Percentiles rank a stretch among this genome's conserved stretches.
These are phyloP conservation scores for Thelonectria blattea DNA, from an alignment of 2,329 filamentous ascomycete genomes.

Conservation along the genomic window DNA sequence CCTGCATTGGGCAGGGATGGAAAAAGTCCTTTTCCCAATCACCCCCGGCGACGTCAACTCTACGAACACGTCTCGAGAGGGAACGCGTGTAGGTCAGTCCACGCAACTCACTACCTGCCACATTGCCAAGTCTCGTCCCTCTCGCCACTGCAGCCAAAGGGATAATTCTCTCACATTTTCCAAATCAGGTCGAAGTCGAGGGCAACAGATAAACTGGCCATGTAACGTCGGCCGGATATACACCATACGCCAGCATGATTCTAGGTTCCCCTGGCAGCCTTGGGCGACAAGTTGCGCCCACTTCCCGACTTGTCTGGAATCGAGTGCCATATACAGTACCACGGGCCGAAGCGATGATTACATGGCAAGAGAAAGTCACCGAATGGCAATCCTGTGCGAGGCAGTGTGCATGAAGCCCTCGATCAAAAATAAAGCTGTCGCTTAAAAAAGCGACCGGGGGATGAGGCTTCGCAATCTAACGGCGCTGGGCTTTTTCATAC, in stretches of 20 bases:
- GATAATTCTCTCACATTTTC: slow-evolving; percentile 4
- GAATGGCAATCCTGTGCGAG: slow-evolving; percentile 20
- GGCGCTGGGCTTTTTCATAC: slow-evolving; percentile 5
- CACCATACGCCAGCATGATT: background rate
- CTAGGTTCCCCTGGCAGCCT: slow-evolving; percentile 8
- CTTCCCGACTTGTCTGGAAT: slow-evolving; percentile 12
- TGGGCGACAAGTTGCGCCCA: slow-evolving; percentile 13
- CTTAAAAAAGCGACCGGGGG: slow-evolving; percentile 5
- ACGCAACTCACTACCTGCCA: background rate
- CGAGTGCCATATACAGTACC: slow-evolving; percentile 1
- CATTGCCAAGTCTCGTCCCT: slow-evolving; percentile 9
- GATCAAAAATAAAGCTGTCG: slow-evolving; percentile 14
- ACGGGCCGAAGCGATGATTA: slow-evolving; percentile 1
- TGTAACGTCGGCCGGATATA: slow-evolving; percentile 17
- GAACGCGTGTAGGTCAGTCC: slow-evolving; percentile 16
- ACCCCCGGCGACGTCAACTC: background rate
- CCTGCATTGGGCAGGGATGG: background rate
- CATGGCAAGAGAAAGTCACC: background rate
- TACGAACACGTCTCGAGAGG: background rate
- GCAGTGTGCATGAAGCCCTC: slow-evolving; percentile 16
- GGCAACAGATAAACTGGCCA: slow-evolving; percentile 23
- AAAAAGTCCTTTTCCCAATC: background rate
- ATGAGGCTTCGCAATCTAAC: slow-evolving; percentile 10
- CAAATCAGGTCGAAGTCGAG: slow-evolving; percentile 9
- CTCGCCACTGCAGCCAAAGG: background rate